Evolutionary conservation across 805 yeast genomes (phyloP), one percentile per base, ranked within the genome.

Genomic region (Ogataea paradorogensis): DNA sequence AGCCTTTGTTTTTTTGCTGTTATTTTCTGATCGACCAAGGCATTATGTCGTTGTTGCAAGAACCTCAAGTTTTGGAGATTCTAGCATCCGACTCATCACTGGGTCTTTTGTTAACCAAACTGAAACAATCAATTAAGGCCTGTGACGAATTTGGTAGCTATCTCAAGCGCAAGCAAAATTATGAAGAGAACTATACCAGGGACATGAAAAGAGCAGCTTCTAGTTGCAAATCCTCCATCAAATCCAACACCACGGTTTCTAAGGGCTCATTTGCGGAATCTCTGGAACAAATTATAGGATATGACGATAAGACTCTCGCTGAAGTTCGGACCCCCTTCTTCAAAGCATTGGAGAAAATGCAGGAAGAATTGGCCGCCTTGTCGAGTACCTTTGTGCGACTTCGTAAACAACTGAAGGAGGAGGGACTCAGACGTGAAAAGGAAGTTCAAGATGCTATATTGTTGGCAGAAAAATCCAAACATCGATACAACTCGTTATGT

Each of bases 401-500:
- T 46, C 74, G 99, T 50, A 93, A 90, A 59, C 51, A 71, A 24
- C 66, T 80, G 38, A 93, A 93, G 60, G 98, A 93, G 33, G 85
- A 84, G 42, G 87, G 89, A 30, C 73, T 78, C 53, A 71, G 85
- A 34, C 76, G 82, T 51, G 99, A 93, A 57, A 88, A 84, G 56
- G 95, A 84, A 43, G 90, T 89, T 25, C 56, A 71, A 9, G 98
- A 93, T 42, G 80, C 96, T 6, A 90, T 89, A 35, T 68, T 71
- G 40, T 75, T 77, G 30, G 96, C 95, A 1, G 96, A 87, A 49
- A 91, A 91, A 74, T 95, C 97, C 11, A 86, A 84, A 61, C 52
- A 67, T 25, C 80, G 79, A 58, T 91, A 93, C 59, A 78, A 76
- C 55, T 80, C 85, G 38, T 65, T 89, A 18, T 88, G 96, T 55